Percentiles rank a stretch among this genome's conserved stretches.
phyloP scores from a whole-genome alignment of 2,329 filamentous ascomycete species.

The Colletotrichum liaoningense region DNA sequence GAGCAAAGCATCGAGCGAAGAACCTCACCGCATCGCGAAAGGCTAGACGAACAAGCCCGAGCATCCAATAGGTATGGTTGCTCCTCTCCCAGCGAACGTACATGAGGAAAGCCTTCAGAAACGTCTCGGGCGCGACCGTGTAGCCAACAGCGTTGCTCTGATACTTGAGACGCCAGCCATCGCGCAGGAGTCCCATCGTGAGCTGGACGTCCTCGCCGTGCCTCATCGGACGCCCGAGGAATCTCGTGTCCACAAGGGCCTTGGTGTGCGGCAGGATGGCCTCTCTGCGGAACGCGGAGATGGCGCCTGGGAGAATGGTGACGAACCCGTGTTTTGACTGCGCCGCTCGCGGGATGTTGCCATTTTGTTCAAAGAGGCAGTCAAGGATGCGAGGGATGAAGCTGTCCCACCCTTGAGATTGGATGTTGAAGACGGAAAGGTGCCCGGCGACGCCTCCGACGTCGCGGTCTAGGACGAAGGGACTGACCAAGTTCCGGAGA shows the following conservation, averaged over 20 bases:
- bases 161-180: conserved; percentile 10
- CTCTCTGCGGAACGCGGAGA: conserved; percentile 11
- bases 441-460: conserved; percentile 15
- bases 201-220: conserved; percentile 21
- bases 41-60: conserved; percentile 4
- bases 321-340: conserved; percentile 14
- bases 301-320: conserved; percentile 12
- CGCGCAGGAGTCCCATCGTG: conserved; percentile 3
- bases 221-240: neutral
- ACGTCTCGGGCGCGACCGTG: conserved; percentile 11
- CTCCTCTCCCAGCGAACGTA: conserved; percentile 19
- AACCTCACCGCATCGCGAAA: conserved; percentile 1
- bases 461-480: conserved; percentile 8
- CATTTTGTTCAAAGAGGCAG: conserved; percentile 19
- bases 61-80: conserved; percentile 16
- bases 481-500: conserved; percentile 4
- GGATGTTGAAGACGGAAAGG: conserved; percentile 10
- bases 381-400: conserved; percentile 6
- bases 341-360: conserved; percentile 13
- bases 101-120: conserved; percentile 16
- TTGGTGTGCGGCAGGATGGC: neutral
- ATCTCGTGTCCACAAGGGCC: conserved; percentile 2
- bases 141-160: conserved; percentile 23
- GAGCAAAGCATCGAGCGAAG: neutral
- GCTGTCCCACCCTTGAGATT: conserved; percentile 6